Evolutionary conservation across 2,329 filamentous ascomycete genomes (phyloP), one percentile per base, ranked within the genome.

Genomic region (Scedosporium minutisporum): DNA sequence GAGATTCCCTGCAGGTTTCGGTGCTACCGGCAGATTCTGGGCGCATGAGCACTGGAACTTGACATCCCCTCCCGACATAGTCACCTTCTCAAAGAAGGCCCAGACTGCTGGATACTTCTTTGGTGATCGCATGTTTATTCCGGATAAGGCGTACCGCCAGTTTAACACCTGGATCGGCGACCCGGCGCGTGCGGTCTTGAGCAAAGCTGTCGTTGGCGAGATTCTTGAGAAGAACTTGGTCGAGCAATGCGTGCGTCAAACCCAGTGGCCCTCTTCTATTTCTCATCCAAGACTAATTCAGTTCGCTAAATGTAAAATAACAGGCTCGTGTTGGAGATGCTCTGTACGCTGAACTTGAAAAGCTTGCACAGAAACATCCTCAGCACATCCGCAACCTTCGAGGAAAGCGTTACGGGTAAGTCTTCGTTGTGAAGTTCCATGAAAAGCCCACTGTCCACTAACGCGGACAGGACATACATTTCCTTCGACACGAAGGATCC

Each of bases 81-180:
- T 96, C 55, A 96, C 92, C 64, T 96, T 96, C 79, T 90, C 86
- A 71, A 96, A 96, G 82, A 96, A 96, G 82, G 93, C 92, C 3
- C 92, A 96, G 78, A 90, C 92, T 1, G 92, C 93, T 6, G 92
- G 92, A 41, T 96, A 93, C 82, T 96, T 95, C 82, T 96, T 87
- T 73, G 88, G 88, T 65, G 88, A 95, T 81, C 83, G 85, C 9
- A 86, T 85, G 51, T 82, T 96, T 68, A 83, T 90, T 12, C 92
- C 92, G 65, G 96, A 96, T 81, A 93, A 93, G 82, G 89, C 93
- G 5, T 96, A 96, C 81, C 87, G 92, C 65, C 92, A 96, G 77
- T 96, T 96, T 83, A 96, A 96, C 82, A 96, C 91, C 58, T 96
- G 92, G 92, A 96, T 96, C 88, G 92, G 92, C 70, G 92, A 96